phyloP scores from a whole-genome alignment of 352 stramenopile genomes.

The Phytophthora tentaculata region DNA sequence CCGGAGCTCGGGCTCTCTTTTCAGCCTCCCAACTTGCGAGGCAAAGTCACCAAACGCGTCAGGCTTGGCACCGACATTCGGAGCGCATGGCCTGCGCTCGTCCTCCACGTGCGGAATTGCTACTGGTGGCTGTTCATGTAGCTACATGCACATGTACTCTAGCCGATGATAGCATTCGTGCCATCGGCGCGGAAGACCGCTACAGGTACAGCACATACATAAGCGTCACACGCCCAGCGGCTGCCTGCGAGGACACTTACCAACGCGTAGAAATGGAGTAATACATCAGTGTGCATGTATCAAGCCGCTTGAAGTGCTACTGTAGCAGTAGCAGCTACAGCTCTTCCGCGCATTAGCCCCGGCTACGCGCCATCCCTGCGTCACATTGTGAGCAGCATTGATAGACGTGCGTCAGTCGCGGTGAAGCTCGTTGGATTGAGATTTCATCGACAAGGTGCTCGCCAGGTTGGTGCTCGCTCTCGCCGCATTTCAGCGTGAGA shows the following conservation, averaged over 20 bases:
- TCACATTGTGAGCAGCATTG: conserved; percentile 34
- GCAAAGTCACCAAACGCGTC: conserved; percentile 7
- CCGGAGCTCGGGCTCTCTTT: conserved; percentile 18
- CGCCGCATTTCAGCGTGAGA: conserved; percentile 11
- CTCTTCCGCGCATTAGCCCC: conserved; percentile 20
- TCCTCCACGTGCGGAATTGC: conserved; percentile 19
- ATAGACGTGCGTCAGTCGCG: conserved; percentile 27
- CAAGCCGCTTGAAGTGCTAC: conserved; percentile 22
- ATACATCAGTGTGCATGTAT: background rate
- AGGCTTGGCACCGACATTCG: conserved; percentile 19
- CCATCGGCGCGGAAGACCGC: too few relatives aligned
- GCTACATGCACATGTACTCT: background rate
- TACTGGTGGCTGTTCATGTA: background rate
- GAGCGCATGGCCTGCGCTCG: conserved; percentile 19
- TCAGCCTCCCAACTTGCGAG: conserved; percentile 2
- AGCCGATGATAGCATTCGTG: too few relatives aligned
- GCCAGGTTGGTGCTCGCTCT: conserved; percentile 4
- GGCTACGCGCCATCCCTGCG: conserved; percentile 18
- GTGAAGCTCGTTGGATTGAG: conserved; percentile 7
- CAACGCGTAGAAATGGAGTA: conserved; percentile 2
- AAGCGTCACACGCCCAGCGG: background rate
- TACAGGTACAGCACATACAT: background rate
- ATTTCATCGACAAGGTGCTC: conserved; percentile 6
- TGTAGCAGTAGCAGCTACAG: background rate
- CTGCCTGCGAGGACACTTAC: conserved; percentile 8